Evolutionary conservation across 75 land plant species (phyloP).

Genomic region (Pinus taeda): DNA sequence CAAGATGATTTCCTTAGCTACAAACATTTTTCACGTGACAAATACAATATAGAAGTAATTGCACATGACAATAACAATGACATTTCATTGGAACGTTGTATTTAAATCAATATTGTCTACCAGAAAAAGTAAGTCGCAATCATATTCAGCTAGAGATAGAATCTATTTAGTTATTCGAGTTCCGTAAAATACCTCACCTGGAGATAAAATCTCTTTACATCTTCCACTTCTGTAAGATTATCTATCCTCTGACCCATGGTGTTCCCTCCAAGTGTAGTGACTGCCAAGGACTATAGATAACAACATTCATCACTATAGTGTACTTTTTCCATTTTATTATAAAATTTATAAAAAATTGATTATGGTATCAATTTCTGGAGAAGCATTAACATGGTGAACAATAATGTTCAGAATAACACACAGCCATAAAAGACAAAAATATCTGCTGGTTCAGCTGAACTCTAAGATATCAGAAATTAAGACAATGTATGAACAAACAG

Average conservation of each 20-base stretch:
- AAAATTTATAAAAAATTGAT: background rate
- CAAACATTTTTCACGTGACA: background rate
- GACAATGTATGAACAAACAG: no score
- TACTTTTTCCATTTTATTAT: background rate
- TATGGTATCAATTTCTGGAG: background rate
- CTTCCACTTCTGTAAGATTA: constrained; percentile 76
- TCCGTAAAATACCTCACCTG: constrained; percentile 46
- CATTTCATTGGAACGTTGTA: background rate
- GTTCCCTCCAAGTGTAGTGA: constrained; percentile 85
- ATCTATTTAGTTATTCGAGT: background rate
- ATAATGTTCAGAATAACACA: background rate
- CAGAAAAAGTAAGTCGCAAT: background rate
- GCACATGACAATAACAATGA: background rate
- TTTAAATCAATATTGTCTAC: background rate
- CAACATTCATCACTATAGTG: background rate
- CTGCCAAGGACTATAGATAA: constrained; percentile 71
- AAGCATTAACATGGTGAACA: background rate
- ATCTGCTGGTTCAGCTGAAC: background rate
- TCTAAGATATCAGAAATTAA: background rate
- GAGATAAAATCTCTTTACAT: constrained; percentile 84
- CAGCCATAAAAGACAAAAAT: background rate
- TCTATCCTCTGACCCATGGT: constrained; percentile 94
- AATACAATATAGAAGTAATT: background rate
- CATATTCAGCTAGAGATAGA: no score
- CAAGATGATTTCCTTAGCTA: background rate